These are phyloP conservation scores for Flaveria trinervia DNA, from an alignment of 129 eudicot genomes.

Conservation along the genomic window DNA sequence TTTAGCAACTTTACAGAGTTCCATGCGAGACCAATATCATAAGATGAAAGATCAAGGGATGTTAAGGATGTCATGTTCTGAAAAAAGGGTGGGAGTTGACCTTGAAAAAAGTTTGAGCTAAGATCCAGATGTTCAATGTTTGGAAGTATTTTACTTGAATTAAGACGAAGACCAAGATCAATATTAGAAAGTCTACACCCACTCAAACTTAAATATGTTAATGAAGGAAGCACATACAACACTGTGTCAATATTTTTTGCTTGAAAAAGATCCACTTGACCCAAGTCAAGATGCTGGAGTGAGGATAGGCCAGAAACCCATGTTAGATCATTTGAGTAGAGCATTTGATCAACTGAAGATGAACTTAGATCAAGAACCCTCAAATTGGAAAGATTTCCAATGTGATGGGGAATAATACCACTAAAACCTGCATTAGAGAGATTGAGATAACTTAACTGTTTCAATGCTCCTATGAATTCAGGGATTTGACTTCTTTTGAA, in stretches of 20 bases:
- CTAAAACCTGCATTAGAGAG: too few relatives aligned
- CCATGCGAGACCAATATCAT: neutral
- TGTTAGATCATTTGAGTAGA: neutral
- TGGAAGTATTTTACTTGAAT: neutral
- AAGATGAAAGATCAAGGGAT: neutral
- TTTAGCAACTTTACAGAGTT: neutral
- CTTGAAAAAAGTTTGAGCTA: neutral
- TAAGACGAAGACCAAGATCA: neutral
- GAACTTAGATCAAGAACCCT: conserved; percentile 20
- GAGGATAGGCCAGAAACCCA: conserved; percentile 14
- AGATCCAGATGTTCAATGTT: neutral
- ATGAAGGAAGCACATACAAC: neutral
- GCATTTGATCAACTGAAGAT: neutral
- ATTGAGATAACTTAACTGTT: too few relatives aligned
- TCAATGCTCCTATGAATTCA: too few relatives aligned
- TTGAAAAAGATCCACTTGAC: neutral
- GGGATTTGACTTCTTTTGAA: too few relatives aligned
- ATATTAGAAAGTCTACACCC: neutral
- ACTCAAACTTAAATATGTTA: neutral
- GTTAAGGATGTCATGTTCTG: neutral
- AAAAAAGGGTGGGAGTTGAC: neutral
- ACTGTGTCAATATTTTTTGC: neutral
- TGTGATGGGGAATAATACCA: too few relatives aligned
- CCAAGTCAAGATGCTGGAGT: conserved; percentile 8
- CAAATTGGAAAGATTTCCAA: too few relatives aligned